phyloP scores from a whole-genome alignment of 2,329 filamentous ascomycete species.

The Neonectria faginata region DNA sequence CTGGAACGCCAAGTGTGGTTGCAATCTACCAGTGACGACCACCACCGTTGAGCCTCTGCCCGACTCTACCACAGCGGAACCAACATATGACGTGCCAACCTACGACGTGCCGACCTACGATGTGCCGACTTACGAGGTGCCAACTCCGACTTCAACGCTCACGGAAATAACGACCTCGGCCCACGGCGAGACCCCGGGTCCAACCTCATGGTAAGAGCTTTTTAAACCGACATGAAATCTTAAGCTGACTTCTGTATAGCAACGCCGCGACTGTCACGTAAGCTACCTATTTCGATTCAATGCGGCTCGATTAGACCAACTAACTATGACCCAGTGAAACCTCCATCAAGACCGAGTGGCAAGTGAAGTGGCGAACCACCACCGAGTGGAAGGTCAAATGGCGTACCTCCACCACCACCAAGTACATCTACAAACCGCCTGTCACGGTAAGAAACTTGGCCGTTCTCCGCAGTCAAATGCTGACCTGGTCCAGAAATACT shows the following conservation, averaged over 20 bases:
- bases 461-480: neutral
- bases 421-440: conserved; percentile 3
- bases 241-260: conserved; percentile 9
- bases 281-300: neutral
- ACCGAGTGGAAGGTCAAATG: neutral
- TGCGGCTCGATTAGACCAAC: neutral
- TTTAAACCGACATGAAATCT: neutral
- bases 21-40: neutral
- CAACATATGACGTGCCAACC: neutral
- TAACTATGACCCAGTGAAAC: conserved; percentile 8
- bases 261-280: conserved; percentile 17
- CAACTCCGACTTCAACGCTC: neutral
- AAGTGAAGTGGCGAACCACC: neutral
- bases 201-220: conserved; percentile 12
- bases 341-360: neutral
- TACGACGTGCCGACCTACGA: neutral
- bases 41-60: neutral
- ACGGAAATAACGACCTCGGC: neutral
- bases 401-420: neutral
- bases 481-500: conserved; percentile 4
- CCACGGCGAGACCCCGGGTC: neutral
- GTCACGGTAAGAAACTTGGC: conserved; percentile 3
- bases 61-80: neutral
- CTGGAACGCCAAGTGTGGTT: neutral
- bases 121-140: neutral